Base-by-base conservation (phyloP, 257 asterid species). In the Solanum rostratum region DNA sequence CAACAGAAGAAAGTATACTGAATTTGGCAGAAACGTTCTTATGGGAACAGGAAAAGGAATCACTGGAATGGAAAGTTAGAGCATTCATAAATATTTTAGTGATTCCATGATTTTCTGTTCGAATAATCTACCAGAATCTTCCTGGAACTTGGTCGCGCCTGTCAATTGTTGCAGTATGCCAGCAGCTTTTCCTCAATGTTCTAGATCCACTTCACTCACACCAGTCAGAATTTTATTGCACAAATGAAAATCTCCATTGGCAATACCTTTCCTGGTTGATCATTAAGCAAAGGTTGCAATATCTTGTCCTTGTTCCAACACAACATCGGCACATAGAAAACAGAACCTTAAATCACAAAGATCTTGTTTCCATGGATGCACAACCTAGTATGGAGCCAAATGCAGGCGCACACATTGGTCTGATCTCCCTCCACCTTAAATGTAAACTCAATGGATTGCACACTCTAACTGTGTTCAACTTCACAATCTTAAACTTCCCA, bases 371-470 rank as follows among this genome's bases (percentile, higher is more conserved):
- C 82, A 78, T 50, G 27, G 82, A 78, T 16, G 82, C 82, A 27
- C 82, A 78, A 50, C 82, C 65, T 78, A 78, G 63, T 78, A 78
- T 78, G 46, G 63, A 78, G 45, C 82, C 82, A 52, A 29, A 78
- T 50, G 82, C 60, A 50, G 82, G 82, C 63, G 52, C 20, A 78
- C 65, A 50, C 82, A 78, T 78, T n/a, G 82, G 82, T 50, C 82
- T 78, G 63, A n/a, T 78, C 19, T 78, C 82, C 82, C 63, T 78
- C 82, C 82, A 78, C 63, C 63, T 50, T 78, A 78, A 78, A 49
- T 46, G 82, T 50, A 50, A 78, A 78, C 46, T 29, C 82, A 78
- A 63, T 29, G 82, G 82, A 6, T 78, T 27, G 63, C 82, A 78
- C 63, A 50, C 46, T 50, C 63, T 78, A 29, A 78, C 82, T 27